phyloP scores from a whole-genome alignment of 1,139 yeast genomes.

The Geotrichum fermentans region DNA sequence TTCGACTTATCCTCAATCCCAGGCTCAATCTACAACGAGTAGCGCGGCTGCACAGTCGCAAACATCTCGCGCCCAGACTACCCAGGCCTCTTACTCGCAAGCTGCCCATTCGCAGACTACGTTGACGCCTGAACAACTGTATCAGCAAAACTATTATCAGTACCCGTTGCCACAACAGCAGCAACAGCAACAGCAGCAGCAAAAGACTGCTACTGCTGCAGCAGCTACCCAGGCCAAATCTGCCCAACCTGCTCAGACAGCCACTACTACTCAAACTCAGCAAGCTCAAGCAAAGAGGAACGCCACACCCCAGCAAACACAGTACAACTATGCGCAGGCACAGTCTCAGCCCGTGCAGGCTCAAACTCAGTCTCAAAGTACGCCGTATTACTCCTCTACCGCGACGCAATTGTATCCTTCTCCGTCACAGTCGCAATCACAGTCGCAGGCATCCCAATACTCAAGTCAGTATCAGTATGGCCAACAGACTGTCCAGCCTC shows the following conservation, averaged over 20 bases:
- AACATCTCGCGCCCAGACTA: neutral
- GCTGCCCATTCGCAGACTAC: neutral
- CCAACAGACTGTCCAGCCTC: constrained; percentile 1
- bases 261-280: too few species aligned
- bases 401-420: constrained; percentile 6
- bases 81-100: neutral
- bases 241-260: neutral
- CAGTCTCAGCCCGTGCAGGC: neutral
- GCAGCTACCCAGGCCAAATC: neutral
- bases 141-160: constrained; percentile 7
- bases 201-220: neutral
- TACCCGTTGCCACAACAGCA: constrained; percentile 10
- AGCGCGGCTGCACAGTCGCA: too few species aligned
- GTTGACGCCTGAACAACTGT: neutral
- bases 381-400: constrained; percentile 4
- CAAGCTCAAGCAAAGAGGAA: neutral
- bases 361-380: constrained; percentile 6
- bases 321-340: neutral
- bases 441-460: constrained; percentile 4
- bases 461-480: neutral
- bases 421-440: constrained; percentile 8
- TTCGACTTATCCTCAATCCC: too few species aligned
- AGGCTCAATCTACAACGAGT: too few species aligned
- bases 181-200: constrained; percentile 1
- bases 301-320: neutral